phyloP scores from a whole-genome alignment of 495 filamentous ascomycete species.

The Chaetomium cochliodes region DNA sequence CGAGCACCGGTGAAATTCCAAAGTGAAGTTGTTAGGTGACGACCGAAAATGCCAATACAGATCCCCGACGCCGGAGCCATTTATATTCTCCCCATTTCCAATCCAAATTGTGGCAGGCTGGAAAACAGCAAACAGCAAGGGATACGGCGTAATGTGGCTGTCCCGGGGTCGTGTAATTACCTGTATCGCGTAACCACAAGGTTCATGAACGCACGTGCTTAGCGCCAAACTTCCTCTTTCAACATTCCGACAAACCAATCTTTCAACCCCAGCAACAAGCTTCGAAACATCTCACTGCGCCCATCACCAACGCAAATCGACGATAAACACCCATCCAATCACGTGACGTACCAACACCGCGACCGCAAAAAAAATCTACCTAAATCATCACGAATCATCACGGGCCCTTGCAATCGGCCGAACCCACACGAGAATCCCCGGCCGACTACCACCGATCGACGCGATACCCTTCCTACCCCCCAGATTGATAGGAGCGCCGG shows the following conservation, averaged over 20 bases:
- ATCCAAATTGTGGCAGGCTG: too few species aligned
- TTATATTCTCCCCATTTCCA: too few species aligned
- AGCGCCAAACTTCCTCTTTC: not conserved
- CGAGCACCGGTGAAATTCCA: not conserved
- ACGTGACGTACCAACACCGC: slow-evolving; percentile 40
- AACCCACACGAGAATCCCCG: not conserved
- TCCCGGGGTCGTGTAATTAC: too few species aligned
- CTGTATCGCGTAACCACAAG: too few species aligned
- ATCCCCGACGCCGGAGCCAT: too few species aligned
- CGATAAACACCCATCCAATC: slow-evolving; percentile 30
- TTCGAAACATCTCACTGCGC: slow-evolving; percentile 11
- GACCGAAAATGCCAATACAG: too few species aligned
- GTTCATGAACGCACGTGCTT: not conserved
- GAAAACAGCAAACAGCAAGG: too few species aligned
- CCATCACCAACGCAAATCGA: slow-evolving; percentile 9
- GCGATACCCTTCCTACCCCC: slow-evolving; percentile 1
- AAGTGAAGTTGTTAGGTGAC: too few species aligned
- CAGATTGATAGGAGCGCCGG: slow-evolving; percentile 23
- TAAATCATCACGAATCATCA: slow-evolving; percentile 30
- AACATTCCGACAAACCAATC: not conserved
- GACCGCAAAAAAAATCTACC: slow-evolving; percentile 26
- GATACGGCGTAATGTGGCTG: too few species aligned
- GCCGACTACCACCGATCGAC: not conserved
- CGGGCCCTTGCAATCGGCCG: not conserved
- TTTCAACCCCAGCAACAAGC: not conserved